These are phyloP conservation scores for Aureobasidium sp. DNA, from an alignment of 2,329 filamentous ascomycete genomes.

Conservation along the genomic window DNA sequence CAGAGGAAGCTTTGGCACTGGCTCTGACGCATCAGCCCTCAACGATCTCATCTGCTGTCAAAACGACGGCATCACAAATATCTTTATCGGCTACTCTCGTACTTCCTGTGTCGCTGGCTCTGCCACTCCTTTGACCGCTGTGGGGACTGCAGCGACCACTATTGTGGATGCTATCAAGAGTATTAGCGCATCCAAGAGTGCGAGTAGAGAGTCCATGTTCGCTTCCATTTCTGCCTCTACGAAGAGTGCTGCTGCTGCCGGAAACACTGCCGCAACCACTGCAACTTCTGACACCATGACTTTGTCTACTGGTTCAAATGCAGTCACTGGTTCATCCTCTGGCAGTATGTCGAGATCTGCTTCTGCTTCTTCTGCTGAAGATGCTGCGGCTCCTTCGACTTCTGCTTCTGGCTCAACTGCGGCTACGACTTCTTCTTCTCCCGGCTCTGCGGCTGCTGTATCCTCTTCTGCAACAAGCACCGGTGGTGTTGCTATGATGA, in stretches of 20 bases:
- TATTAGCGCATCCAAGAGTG: not conserved
- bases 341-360: not conserved
- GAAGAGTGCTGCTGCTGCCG: not conserved
- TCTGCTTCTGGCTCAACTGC: not conserved
- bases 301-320: not conserved
- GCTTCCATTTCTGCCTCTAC: not conserved
- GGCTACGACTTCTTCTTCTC: not conserved
- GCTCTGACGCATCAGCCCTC: not conserved
- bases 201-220: not conserved
- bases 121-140: not conserved
- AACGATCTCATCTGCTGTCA: constrained; percentile 1
- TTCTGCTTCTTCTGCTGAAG: not conserved
- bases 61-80: not conserved
- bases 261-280: too few relatives aligned
- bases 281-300: not conserved
- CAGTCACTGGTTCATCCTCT: not conserved
- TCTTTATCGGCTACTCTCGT: not conserved
- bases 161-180: constrained; percentile 1
- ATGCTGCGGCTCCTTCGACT: not conserved
- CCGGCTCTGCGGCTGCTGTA: not conserved
- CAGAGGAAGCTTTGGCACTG: not conserved
- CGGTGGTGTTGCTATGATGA: not conserved
- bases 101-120: not conserved
- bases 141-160: not conserved
- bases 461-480: not conserved